These are phyloP conservation scores for Hymenoscyphus infarciens DNA, from an alignment of 2,329 filamentous ascomycete species.

Conservation along the genomic window DNA sequence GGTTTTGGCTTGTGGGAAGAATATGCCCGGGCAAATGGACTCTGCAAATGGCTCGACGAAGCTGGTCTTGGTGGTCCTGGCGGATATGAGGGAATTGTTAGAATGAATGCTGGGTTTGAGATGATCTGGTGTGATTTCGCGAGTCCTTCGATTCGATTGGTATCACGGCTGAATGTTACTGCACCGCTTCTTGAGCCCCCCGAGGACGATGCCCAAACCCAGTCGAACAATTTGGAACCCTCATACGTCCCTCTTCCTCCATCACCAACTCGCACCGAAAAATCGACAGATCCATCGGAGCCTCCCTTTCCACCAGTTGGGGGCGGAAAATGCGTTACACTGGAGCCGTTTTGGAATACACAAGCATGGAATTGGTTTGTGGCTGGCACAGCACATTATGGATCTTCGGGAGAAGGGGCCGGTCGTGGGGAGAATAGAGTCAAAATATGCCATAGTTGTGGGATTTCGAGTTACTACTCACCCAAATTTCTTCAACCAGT, in stretches of 20 bases:
- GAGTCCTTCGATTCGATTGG: conserved; percentile 41
- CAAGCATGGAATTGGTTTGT: conserved; percentile 45
- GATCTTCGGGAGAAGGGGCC: conserved; percentile 37
- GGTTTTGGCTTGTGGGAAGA: conserved; percentile 40
- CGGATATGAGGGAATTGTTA: conserved; percentile 47
- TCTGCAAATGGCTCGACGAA: conserved; percentile 45
- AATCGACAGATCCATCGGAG: conserved; percentile 36
- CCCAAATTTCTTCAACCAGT: conserved; percentile 39
- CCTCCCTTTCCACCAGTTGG: conserved; percentile 40
- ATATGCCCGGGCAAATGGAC: conserved; percentile 44
- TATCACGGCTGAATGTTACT: conserved; percentile 45
- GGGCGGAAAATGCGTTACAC: conserved; percentile 24
- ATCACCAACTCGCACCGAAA: conserved; percentile 37
- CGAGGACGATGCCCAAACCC: conserved; percentile 12
- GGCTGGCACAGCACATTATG: conserved; percentile 43
- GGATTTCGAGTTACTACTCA: conserved; percentile 46
- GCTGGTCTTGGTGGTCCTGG: conserved; percentile 42
- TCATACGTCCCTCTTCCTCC: conserved; percentile 39
- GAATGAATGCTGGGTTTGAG: conserved; percentile 52
- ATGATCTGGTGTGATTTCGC: conserved; percentile 51
- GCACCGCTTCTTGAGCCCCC: conserved; percentile 38
- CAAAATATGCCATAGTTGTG: conserved; percentile 39
- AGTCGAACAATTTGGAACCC: conserved; percentile 18
- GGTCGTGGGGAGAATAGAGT: conserved; percentile 43
- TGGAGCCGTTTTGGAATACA: conserved; percentile 41